Evolutionary conservation across 73 alveolate genomes (phyloP), one percentile per base, ranked within the genome.

Genomic region (Uronychia setigera): DNA sequence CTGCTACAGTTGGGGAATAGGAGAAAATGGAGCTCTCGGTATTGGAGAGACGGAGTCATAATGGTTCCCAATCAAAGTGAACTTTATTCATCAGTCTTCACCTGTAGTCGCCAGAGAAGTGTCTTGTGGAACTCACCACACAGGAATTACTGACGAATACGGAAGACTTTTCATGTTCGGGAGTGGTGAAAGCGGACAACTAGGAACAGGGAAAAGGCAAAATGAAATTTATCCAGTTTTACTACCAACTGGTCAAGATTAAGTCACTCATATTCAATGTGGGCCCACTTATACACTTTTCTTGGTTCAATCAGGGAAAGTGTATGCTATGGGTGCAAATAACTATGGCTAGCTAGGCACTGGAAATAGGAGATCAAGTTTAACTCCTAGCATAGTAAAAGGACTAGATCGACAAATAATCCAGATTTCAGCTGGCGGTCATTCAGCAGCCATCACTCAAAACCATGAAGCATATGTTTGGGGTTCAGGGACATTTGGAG

Each of bases 341-440:
- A 91, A 92, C 78, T 95, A 94, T 32, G 99, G 99, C 0, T 95
- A 96, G 92, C 87, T 96, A 31, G 99, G 99, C 30, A 76, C 46
- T 25, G 96, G 96, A 26, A 74, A 46, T 74, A 90, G 75, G 32
- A 60, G 78, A 83, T 29, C 60, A n/a, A 29, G 34, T 34, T 60
- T 32, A 14, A 67, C 30, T 33, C 85, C 85, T 26, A n/a, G 19
- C n/a, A 25, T 29, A 60, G 84, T 87, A n/a, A 31, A 32, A 26
- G 78, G 80, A 29, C 79, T 87, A 29, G 93, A 87, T 1, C 78
- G 87, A 58, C 35, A 31, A 27, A 78, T 46, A 19, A 80, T 75
- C 0, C 79, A 82, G 76, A 86, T 97, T 5, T 84, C 98, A 0
- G 97, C 99, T 76, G 99, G 99, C 19, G 89, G 95, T 59, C 99